These are phyloP conservation scores for Emergomyces orientalis DNA, from an alignment of 2,329 filamentous ascomycete species.

Conservation along the genomic window DNA sequence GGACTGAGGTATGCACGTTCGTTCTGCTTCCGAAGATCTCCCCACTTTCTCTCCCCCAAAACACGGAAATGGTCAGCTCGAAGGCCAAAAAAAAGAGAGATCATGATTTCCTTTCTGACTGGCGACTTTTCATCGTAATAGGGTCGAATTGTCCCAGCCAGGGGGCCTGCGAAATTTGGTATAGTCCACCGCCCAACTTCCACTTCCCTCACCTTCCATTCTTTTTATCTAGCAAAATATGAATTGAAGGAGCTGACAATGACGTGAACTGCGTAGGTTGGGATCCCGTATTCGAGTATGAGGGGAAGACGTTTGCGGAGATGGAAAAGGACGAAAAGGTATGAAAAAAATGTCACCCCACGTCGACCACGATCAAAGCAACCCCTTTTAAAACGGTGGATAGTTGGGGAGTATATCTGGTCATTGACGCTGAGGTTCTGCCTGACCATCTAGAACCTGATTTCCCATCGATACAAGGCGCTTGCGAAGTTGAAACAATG, in stretches of 20 bases:
- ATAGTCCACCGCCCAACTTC: slow-evolving; percentile 32
- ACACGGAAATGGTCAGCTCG: not conserved
- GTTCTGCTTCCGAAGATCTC: not conserved
- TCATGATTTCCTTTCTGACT: not conserved
- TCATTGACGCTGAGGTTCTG: not conserved
- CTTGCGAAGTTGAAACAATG: slow-evolving; percentile 76
- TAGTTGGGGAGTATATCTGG: not conserved
- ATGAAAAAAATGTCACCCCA: slow-evolving; percentile 21
- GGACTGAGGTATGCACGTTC: slow-evolving; percentile 54
- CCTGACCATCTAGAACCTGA: slow-evolving; percentile 53
- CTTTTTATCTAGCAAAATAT: not conserved
- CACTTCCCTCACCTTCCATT: not conserved
- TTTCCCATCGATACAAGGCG: slow-evolving; percentile 86
- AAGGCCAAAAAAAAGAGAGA: not conserved
- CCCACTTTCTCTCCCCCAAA: not conserved
- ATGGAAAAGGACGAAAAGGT: slow-evolving; percentile 92
- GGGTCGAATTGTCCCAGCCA: slow-evolving; percentile 74
- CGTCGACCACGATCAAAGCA: not conserved
- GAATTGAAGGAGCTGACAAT: slow-evolving; percentile 15
- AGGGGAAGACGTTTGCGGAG: slow-evolving; percentile 87
- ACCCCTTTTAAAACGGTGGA: not conserved
- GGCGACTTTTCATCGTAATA: slow-evolving; percentile 20
- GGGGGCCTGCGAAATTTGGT: slow-evolving; percentile 79
- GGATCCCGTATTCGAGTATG: slow-evolving; percentile 93
- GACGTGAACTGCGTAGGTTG: slow-evolving; percentile 54